phyloP scores from a whole-genome alignment of 306 rosid genomes.

The Delonix regia region DNA sequence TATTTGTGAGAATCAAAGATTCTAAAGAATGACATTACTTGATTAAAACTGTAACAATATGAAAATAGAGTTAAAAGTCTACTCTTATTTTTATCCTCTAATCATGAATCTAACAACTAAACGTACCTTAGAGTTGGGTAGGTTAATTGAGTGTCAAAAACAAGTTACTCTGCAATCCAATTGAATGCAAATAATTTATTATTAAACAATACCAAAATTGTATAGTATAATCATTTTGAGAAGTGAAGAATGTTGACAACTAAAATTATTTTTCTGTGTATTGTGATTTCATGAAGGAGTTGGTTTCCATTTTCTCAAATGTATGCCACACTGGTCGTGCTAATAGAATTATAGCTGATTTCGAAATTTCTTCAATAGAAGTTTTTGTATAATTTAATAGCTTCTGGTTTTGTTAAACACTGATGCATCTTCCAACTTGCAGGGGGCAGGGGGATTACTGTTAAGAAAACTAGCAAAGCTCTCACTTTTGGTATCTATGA shows the following conservation, averaged over 20 bases:
- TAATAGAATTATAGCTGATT: neutral
- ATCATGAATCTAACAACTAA: too few relatives aligned
- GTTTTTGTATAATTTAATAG: neutral
- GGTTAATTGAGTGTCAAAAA: neutral
- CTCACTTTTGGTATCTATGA: slow-evolving; percentile 54
- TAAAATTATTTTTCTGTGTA: neutral
- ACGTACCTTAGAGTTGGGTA: neutral
- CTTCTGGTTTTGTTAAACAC: neutral
- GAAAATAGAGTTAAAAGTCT: too few relatives aligned
- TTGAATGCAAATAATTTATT: neutral
- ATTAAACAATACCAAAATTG: neutral
- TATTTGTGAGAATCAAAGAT: too few relatives aligned
- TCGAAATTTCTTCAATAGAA: neutral
- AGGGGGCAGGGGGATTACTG: slow-evolving; percentile 62
- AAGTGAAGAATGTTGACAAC: neutral
- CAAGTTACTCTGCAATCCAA: neutral
- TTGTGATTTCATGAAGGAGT: neutral
- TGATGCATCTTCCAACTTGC: neutral
- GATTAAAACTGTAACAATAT: too few relatives aligned
- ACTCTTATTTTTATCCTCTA: too few relatives aligned
- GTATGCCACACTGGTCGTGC: neutral
- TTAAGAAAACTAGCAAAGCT: slow-evolving; percentile 56
- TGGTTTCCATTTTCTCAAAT: neutral
- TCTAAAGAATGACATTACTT: too few relatives aligned
- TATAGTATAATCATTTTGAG: neutral